Conservation (phyloP, 176 grass and related monocot genomes). For the Raddia distichophylla region DNA sequence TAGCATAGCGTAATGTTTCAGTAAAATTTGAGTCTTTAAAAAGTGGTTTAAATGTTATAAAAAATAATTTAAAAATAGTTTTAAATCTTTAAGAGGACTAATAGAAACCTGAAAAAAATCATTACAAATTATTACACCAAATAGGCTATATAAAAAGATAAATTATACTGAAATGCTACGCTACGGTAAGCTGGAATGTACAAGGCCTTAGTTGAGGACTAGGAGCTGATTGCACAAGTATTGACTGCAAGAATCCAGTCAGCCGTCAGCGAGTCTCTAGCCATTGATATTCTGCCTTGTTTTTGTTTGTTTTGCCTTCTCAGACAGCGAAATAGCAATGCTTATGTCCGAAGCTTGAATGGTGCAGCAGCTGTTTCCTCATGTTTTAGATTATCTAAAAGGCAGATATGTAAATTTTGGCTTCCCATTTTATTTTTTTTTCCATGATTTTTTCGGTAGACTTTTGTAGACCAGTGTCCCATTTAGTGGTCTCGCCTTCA, state of each 20-base stretch:
- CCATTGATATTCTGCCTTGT: constrained; percentile 30
- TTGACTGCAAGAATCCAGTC: constrained; percentile 33
- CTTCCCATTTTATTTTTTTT: constrained; percentile 13
- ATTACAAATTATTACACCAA: too few species aligned
- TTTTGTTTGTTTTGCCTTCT: constrained; percentile 32
- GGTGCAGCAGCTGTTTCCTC: constrained; percentile 4
- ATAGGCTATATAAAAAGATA: too few species aligned
- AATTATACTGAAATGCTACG: too few species aligned
- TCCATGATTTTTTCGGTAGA: constrained; percentile 44
- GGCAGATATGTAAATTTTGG: constrained; percentile 29
- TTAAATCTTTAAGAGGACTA: too few species aligned
- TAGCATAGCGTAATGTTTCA: too few species aligned
- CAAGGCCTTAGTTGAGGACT: constrained; percentile 47
- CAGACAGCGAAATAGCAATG: constrained; percentile 13
- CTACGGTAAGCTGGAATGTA: too few species aligned
- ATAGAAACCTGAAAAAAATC: too few species aligned
- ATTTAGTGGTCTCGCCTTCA: constrained; percentile 31
- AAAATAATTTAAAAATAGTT: too few species aligned
- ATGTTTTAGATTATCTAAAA: constrained; percentile 47
- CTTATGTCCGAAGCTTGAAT: constrained; percentile 19
- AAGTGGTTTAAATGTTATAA: too few species aligned
- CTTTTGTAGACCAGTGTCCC: constrained; percentile 12
- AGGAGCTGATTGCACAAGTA: constrained; percentile 32
- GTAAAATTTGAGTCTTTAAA: too few species aligned
- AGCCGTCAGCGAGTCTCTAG: constrained; percentile 7